Evolutionary conservation across 768 basidiomycete genomes (phyloP), one percentile per base, ranked within the genome.

Genomic region (Dacryopinax primogenitus): DNA sequence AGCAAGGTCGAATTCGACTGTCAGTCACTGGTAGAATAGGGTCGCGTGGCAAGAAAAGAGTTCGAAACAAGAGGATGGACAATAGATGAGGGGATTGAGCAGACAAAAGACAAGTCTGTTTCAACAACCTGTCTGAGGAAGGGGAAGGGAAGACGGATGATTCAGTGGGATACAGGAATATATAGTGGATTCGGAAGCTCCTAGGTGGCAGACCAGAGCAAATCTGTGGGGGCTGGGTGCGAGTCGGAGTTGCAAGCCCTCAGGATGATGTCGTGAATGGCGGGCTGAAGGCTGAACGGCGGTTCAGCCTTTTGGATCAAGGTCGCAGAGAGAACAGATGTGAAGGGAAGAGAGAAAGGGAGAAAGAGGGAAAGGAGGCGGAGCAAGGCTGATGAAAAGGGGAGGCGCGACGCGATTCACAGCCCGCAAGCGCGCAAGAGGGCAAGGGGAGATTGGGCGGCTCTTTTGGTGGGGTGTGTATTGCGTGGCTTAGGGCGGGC

Each of bases 91-190:
- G 51, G 51, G n/a, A n/a, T 28, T 58, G 51, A 30, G 26, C 51
- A 32, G 51, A 15, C 51, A 58, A 58, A 58, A 58, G 51, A 58
- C 51, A 58, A 32, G 51, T 32, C 51, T 58, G 51, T 58, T 58
- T 58, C 51, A 58, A 58, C 51, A 30, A 32, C 26, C 51, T 58
- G 51, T 58, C 51, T 58, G 51, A 58, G 51, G 51, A 58, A 58
- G 51, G 18, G 51, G 51, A 18, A 58, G 51, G 41, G 51, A 58
- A 58, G 21, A 21, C 51, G 51, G 51, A 58, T 58, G 51, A 58
- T 58, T 58, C 51, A 58, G 51, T 30, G 51, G 51, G 51, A 58
- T 32, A 58, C 51, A 58, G 51, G n/a, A 58, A 58, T 58, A 58
- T 58, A 58, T 58, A 58, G 26, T 58, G 51, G 51, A 58, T 30